phyloP scores from a whole-genome alignment of 768 basidiomycete genomes.

The Psilocybe tampanensis region DNA sequence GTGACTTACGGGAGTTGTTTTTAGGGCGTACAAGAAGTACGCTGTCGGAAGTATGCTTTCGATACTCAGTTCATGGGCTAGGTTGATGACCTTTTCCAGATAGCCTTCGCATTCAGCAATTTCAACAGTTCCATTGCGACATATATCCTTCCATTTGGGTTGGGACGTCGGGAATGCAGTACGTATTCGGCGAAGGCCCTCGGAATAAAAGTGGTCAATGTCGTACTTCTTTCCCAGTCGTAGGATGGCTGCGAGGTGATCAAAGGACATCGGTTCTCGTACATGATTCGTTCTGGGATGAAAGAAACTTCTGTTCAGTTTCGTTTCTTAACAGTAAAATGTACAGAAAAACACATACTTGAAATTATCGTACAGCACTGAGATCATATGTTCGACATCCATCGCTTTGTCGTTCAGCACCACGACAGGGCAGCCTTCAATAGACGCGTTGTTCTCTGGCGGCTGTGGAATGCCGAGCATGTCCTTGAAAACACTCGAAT shows the following conservation, averaged over 20 bases:
- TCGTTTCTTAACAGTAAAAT: neutral
- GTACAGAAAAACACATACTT: neutral
- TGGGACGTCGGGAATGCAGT: neutral
- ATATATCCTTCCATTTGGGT: neutral
- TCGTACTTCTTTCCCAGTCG: slow-evolving; percentile 1
- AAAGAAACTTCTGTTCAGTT: too few relatives aligned
- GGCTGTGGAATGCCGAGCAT: slow-evolving; percentile 3
- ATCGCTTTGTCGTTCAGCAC: neutral
- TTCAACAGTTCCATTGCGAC: neutral
- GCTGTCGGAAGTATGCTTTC: too few relatives aligned
- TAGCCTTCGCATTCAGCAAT: neutral
- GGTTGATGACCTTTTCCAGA: too few relatives aligned
- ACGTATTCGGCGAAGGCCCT: neutral
- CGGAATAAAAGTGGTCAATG: neutral
- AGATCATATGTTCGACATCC: neutral
- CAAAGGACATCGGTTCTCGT: neutral
- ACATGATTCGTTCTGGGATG: neutral
- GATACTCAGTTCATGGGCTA: too few relatives aligned
- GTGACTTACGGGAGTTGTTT: too few relatives aligned
- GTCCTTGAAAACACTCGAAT: neutral
- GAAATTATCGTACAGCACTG: neutral
- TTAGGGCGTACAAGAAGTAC: too few relatives aligned
- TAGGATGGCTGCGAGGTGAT: neutral
- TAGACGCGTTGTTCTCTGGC: neutral
- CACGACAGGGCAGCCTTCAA: neutral